Percentiles rank a stretch among this genome's conserved stretches.
phyloP scores from a whole-genome alignment of 2,329 filamentous ascomycete genomes.

The Clonostachys sp. region DNA sequence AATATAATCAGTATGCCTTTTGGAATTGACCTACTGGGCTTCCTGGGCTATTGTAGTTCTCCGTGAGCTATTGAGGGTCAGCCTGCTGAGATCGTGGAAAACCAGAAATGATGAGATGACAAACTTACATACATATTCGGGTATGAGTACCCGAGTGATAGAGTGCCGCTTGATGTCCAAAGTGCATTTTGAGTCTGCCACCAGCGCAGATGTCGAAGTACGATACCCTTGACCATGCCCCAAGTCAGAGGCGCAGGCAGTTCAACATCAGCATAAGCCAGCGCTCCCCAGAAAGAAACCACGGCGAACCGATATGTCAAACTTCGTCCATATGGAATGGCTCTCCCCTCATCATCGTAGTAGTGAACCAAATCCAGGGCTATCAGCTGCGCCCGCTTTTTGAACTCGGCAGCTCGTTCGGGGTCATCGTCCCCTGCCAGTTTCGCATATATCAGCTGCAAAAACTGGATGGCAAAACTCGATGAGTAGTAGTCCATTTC shows the following conservation, averaged over 20 bases:
- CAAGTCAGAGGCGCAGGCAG: slow-evolving; percentile 68
- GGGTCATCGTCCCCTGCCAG: slow-evolving; percentile 64
- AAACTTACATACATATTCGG: slow-evolving; percentile 63
- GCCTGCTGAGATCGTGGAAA: too few species aligned
- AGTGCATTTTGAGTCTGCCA: slow-evolving; percentile 74
- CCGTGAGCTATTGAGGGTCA: slow-evolving; percentile 25
- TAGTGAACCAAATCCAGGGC: slow-evolving; percentile 72
- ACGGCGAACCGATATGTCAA: slow-evolving; percentile 82
- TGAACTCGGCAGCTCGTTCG: slow-evolving; percentile 63
- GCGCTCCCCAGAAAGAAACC: slow-evolving; percentile 77
- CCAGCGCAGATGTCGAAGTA: slow-evolving; percentile 71
- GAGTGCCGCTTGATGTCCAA: slow-evolving; percentile 69
- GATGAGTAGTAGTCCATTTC: slow-evolving; percentile 85
- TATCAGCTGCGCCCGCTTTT: slow-evolving; percentile 59
- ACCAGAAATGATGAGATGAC: too few species aligned
- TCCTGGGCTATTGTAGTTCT: slow-evolving; percentile 80
- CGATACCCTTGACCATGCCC: slow-evolving; percentile 77
- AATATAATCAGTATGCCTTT: too few species aligned
- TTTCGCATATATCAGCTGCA: slow-evolving; percentile 74
- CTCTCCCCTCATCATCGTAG: slow-evolving; percentile 66
- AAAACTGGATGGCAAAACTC: slow-evolving; percentile 76
- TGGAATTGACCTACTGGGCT: slow-evolving; percentile 27
- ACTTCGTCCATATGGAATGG: slow-evolving; percentile 73
- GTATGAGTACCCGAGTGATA: slow-evolving; percentile 74
- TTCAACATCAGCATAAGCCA: slow-evolving; percentile 72